A percentile compares a stretch with the other conserved stretches of the same genome.
Evolutionary conservation across 2,329 filamentous ascomycete species (phyloP).

Genomic region (Leptosphaerulina australis): DNA sequence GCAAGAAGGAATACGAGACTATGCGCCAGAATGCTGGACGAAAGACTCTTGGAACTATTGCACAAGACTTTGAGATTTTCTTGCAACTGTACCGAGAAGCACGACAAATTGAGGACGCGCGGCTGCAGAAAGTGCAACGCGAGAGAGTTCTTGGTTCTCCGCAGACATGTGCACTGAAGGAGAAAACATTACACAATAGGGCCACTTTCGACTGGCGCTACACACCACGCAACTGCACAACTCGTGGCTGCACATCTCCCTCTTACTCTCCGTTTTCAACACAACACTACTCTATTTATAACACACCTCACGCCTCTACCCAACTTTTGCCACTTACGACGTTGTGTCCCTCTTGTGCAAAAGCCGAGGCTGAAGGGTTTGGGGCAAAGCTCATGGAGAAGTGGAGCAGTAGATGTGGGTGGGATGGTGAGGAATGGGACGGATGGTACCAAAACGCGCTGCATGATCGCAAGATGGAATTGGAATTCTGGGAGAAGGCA

Average conservation of each 20-base stretch:
- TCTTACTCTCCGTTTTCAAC: constrained; percentile 38
- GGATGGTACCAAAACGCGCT: constrained; percentile 30
- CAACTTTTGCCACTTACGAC: constrained; percentile 29
- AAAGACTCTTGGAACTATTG: constrained; percentile 38
- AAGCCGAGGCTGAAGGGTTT: constrained; percentile 30
- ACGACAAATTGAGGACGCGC: constrained; percentile 16
- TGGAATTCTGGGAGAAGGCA: constrained; percentile 38
- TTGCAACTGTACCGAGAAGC: constrained; percentile 25
- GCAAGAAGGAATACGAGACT: constrained; percentile 35
- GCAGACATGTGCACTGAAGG: background rate
- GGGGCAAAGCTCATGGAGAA: constrained; percentile 31
- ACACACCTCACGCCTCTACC: constrained; percentile 18
- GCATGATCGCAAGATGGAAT: constrained; percentile 29
- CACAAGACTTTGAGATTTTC: constrained; percentile 37
- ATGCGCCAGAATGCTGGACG: constrained; percentile 44
- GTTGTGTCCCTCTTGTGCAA: constrained; percentile 38
- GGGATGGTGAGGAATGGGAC: constrained; percentile 35
- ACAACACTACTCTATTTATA: constrained; percentile 34
- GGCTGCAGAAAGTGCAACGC: constrained; percentile 20
- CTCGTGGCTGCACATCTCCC: constrained; percentile 19
- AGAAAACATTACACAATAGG: constrained; percentile 2
- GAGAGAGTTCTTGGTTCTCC: constrained; percentile 21
- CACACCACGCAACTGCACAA: constrained; percentile 35
- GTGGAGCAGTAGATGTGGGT: constrained; percentile 27
- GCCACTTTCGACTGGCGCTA: constrained; percentile 37